phyloP scores from a whole-genome alignment of 2,329 filamentous ascomycete species.

The Fusarium marasasianum region DNA sequence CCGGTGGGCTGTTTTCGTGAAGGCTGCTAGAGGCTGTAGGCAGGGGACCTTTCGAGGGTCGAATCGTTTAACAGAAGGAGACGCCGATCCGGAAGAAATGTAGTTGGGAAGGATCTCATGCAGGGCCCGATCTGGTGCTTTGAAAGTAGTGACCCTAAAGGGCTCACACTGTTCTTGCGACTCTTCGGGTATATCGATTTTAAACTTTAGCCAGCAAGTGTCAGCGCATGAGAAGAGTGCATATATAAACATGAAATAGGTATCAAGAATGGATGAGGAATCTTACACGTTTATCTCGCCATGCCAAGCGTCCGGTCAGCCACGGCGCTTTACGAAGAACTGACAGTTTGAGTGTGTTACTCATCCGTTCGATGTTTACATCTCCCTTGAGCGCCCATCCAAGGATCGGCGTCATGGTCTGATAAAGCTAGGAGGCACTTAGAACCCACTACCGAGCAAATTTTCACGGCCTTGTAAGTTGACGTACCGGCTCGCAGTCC shows the following conservation, averaged over 20 bases:
- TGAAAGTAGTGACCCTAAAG: background rate
- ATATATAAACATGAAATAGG: background rate
- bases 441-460: background rate
- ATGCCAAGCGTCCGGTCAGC: background rate
- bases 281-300: background rate
- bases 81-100: rapidly evolving
- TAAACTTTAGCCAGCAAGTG: background rate
- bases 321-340: background rate
- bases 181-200: background rate
- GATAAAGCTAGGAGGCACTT: background rate
- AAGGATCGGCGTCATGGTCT: background rate
- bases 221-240: background rate
- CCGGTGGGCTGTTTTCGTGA: background rate
- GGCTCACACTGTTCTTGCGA: background rate
- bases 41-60: background rate
- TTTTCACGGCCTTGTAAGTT: rapidly evolving
- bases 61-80: background rate
- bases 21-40: background rate
- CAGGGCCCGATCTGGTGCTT: background rate
- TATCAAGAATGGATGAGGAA: rapidly evolving
- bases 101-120: background rate
- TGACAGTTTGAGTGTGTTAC: background rate
- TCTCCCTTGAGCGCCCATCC: background rate
- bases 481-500: background rate
- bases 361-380: background rate